These are phyloP conservation scores for Trichoderma sp. DNA, from an alignment of 2,329 filamentous ascomycete genomes.

Conservation along the genomic window DNA sequence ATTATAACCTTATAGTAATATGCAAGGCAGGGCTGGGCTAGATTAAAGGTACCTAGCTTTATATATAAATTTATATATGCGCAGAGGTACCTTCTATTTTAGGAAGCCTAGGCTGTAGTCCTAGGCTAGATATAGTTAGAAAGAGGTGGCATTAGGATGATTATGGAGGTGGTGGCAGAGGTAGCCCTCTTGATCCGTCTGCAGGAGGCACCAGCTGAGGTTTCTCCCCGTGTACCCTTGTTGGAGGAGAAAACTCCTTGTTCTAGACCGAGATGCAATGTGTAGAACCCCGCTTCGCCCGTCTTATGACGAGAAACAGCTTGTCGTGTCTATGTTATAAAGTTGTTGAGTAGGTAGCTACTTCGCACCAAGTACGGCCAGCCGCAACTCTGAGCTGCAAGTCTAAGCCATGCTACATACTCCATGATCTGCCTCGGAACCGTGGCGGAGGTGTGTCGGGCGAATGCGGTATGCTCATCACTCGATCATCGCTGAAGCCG, in stretches of 20 bases:
- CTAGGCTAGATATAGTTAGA: too few relatives aligned
- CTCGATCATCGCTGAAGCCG: too few relatives aligned
- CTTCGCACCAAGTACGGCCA: not conserved
- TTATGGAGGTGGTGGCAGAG: too few relatives aligned
- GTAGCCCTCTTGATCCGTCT: slow-evolving; percentile 6
- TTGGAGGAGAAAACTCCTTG: not conserved
- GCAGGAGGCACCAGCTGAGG: not conserved
- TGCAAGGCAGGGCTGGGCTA: too few relatives aligned
- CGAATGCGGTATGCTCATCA: not conserved
- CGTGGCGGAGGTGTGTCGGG: not conserved
- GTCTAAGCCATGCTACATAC: not conserved
- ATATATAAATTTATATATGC: too few relatives aligned
- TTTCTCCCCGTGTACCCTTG: not conserved
- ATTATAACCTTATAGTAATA: too few relatives aligned
- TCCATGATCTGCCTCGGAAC: not conserved
- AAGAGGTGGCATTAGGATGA: too few relatives aligned
- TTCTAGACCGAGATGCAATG: slow-evolving; percentile 15
- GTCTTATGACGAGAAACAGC: slow-evolving; percentile 5
- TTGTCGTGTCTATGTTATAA: slow-evolving; percentile 4
- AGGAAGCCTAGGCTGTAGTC: too few relatives aligned
- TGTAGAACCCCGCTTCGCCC: slow-evolving; percentile 11
- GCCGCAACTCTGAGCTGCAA: not conserved
- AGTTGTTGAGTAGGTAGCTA: not conserved
- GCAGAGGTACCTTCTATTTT: too few relatives aligned
- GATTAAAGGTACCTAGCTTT: too few relatives aligned